Evolutionary conservation across 257 asterid genomes (phyloP), one percentile per base, ranked within the genome.

Genomic region (Solanum peruvianum): DNA sequence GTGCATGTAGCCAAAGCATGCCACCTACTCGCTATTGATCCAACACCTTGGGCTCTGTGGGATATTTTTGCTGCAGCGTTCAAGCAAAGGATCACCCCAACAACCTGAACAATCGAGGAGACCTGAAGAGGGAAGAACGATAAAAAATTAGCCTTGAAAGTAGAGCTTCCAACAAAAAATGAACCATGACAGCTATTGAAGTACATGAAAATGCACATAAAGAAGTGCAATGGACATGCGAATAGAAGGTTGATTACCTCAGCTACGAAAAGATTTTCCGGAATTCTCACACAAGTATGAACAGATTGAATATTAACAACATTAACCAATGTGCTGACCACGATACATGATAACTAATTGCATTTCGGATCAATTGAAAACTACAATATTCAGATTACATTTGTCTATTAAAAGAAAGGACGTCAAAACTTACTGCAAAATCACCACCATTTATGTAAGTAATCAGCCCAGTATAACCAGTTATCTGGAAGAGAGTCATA

Each of bases 41-140:
- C 96, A 16, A 95, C 87, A 39, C 93, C 93, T 88, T 95, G 98
- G 15, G 98, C 97, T 91, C 94, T 90, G 89, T 94, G 98, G 71
- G 98, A 93, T 90, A 95, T 95, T 89, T 93, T 94, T 20, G 98
- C 94, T 85, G 98, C 98, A 21, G 93, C 97, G 44, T 94, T 95
- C 88, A 95, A 86, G 90, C 98, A 93, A 41, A 95, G 93, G 87
- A 92, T 90, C 85, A 93, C 84, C 33, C 95, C 96, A 23, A 92
- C 96, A 82, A 95, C 93, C 85, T 95, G 98, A 86, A 95, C 96
- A 21, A 93, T 85, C 15, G 98, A 90, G 39, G 96, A 91, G 87
- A 92, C 96, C 98, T 95, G 78, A 29, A 82, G 41, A 70, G 37
- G 66, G 66, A 60, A 72, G 66, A 6, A 67, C n/a, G 16, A 31